Percentiles rank a stretch among this genome's conserved stretches.
Conservation (phyloP, 2,329 filamentous ascomycete species). For the Hypocrella siamensis region DNA sequence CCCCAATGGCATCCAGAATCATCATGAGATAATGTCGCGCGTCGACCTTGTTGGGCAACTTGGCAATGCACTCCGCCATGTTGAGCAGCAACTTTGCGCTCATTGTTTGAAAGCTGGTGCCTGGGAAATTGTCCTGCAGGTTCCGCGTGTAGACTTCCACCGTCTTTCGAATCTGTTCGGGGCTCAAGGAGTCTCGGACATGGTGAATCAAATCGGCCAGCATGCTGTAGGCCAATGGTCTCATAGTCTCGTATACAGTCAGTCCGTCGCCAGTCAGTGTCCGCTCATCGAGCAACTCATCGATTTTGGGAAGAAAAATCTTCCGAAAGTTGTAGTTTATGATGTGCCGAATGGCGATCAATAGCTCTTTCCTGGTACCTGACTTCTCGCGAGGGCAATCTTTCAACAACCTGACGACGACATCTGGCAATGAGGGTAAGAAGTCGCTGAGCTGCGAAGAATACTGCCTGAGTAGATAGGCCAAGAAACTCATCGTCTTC, state of each 20-base stretch:
- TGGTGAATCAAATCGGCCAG: constrained; percentile 96
- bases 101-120: constrained; percentile 99
- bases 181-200: constrained; percentile 73
- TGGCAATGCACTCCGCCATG: constrained; percentile 96
- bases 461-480: constrained; percentile 81
- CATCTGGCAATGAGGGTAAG: constrained; percentile 66
- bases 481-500: constrained; percentile 97
- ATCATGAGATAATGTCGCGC: constrained; percentile 91
- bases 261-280: constrained; percentile 91
- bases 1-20: constrained; percentile 93
- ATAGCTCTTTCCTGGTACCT: constrained; percentile 77
- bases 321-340: constrained; percentile 98
- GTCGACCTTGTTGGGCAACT: constrained; percentile 82
- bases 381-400: constrained; percentile 94
- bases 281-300: constrained; percentile 84
- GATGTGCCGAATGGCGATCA: constrained; percentile 94
- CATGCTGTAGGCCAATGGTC: constrained; percentile 95
- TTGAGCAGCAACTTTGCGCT: constrained; percentile 93
- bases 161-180: constrained; percentile 86
- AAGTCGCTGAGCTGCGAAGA: constrained; percentile 80
- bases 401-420: constrained; percentile 79
- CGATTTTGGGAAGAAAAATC: constrained; percentile 88
- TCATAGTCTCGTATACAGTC: constrained; percentile 92
- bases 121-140: constrained; percentile 86
- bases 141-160: constrained; percentile 97